Evolutionary conservation across 768 basidiomycete genomes (phyloP), one percentile per base, ranked within the genome.

Genomic region (Tephrocybe sp.): DNA sequence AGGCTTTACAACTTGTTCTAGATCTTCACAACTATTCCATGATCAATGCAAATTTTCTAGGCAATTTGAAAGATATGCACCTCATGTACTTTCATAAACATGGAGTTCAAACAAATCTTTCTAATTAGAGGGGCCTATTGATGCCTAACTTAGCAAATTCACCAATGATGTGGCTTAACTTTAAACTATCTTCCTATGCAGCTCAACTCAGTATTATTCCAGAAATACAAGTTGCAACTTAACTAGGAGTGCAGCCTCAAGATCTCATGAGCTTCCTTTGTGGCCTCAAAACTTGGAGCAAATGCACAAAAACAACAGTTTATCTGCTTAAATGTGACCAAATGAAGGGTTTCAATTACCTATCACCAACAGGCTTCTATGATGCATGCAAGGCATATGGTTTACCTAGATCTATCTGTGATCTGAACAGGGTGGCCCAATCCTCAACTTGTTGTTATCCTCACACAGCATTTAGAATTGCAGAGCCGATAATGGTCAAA

Each of bases 381-480:
- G 50, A 51, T 14, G 42, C 50, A 11, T 51, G 42, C 43, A 15
- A 15, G 2, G 50, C 50, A 1, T 51, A 51, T 38, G 34, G 50
- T 18, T n/a, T n/a, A n/a, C n/a, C n/a, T n/a, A n/a, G n/a, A n/a
- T n/a, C n/a, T n/a, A n/a, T n/a, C n/a, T n/a, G n/a, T n/a, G n/a
- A n/a, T n/a, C n/a, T n/a, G n/a, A n/a, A n/a, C n/a, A n/a, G n/a
- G n/a, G n/a, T n/a, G n/a, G n/a, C n/a, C n/a, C n/a, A n/a, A n/a
- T n/a, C n/a, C n/a, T n/a, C n/a, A n/a, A n/a, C n/a, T n/a, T 33
- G 24, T 1, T 51, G 50, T 18, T 51, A 44, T 18, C 42, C 42
- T 12, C 14, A 15, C 14, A 64, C 65, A 5, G 56, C 55, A 2
- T 58, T 59, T 45, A 63, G 62, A 2, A 26, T 56, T 0, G 60